Evolutionary conservation across 176 grass and related monocot species (phyloP).

Genomic region (Cenchrus americanus): DNA sequence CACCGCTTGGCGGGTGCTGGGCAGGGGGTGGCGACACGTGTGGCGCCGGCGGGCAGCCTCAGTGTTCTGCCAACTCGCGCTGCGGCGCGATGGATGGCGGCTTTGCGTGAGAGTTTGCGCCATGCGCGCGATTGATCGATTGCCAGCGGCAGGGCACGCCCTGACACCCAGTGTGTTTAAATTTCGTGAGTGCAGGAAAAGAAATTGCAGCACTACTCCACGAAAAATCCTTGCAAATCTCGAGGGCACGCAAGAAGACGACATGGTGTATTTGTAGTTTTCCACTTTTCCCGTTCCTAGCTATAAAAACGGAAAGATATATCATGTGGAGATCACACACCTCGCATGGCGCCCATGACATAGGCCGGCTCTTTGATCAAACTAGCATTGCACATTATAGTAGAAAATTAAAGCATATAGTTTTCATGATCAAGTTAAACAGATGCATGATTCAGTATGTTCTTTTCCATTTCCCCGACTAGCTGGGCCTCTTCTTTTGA

Average conservation of each 20-base stretch:
- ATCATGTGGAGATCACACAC: background rate
- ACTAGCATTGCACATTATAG: background rate
- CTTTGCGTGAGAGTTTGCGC: conserved; percentile 21
- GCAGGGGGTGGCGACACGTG: background rate
- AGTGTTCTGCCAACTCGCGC: conserved; percentile 16
- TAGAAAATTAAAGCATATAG: too few species aligned
- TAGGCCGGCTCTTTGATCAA: background rate
- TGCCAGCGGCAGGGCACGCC: background rate
- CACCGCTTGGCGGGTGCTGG: conserved; percentile 14
- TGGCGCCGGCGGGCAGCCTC: background rate
- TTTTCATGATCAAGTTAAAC: background rate
- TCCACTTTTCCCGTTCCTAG: background rate
- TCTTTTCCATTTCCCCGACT: background rate
- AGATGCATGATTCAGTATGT: background rate
- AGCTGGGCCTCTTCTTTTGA: background rate
- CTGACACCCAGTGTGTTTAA: background rate
- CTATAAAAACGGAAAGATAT: background rate
- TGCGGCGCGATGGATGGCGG: background rate
- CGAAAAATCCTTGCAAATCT: background rate
- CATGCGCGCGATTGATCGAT: background rate
- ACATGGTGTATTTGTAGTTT: background rate
- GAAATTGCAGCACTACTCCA: background rate
- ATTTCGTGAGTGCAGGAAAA: background rate
- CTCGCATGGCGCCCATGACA: background rate
- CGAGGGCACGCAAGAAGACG: background rate